Percentiles rank a stretch among this genome's conserved stretches.
phyloP scores from a whole-genome alignment of 2,329 filamentous ascomycete species.

The Phoma herbarum region DNA sequence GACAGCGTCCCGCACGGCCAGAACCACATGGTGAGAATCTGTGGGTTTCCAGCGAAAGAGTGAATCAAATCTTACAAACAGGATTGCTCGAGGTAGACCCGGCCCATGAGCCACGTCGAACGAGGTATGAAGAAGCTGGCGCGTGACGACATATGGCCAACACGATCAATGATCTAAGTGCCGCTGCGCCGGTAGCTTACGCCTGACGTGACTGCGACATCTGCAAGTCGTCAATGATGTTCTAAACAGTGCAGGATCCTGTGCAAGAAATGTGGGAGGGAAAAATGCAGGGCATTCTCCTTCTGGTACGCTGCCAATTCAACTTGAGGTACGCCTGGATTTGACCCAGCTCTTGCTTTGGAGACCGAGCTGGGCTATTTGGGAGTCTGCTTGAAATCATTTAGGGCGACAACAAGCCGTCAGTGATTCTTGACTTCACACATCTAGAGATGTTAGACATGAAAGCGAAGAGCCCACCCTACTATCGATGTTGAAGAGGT shows the following conservation, averaged over 20 bases:
- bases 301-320: neutral
- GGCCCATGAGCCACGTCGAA: neutral
- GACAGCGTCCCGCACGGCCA: neutral
- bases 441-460: too few species aligned
- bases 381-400: too few species aligned
- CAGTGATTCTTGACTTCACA: too few species aligned
- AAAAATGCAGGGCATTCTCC: neutral
- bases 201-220: too few species aligned
- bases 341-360: neutral
- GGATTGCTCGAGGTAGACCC: neutral
- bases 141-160: neutral
- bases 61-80: conserved; percentile 1
- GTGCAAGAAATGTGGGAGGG: neutral
- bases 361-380: too few species aligned
- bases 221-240: too few species aligned
- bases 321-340: neutral
- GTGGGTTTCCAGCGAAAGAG: neutral
- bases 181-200: neutral
- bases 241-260: too few species aligned
- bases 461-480: too few species aligned
- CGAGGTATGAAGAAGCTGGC: neutral
- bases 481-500: too few species aligned
- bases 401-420: too few species aligned
- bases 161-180: neutral
- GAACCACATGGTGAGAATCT: neutral